Evolutionary conservation across 371 early-diverging fungal species (phyloP).

Genomic region (Smittium culicis): DNA sequence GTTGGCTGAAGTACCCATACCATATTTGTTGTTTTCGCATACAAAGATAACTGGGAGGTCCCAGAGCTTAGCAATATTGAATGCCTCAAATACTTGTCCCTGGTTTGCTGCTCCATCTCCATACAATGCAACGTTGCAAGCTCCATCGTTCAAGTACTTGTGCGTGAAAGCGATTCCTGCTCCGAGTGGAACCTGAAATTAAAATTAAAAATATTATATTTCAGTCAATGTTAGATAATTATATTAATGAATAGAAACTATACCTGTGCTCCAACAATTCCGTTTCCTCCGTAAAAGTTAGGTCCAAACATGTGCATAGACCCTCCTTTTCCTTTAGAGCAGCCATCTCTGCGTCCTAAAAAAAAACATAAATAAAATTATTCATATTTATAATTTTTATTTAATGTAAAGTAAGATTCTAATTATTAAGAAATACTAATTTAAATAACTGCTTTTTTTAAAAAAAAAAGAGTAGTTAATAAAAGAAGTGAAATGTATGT

Average conservation of each 20-base stretch:
- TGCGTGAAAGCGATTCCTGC: slow-evolving; percentile 94
- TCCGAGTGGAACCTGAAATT: slow-evolving; percentile 60
- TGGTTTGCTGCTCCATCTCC: slow-evolving; percentile 99
- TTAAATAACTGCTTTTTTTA: too few relatives aligned
- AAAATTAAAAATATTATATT: background rate
- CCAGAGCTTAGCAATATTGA: slow-evolving; percentile 99
- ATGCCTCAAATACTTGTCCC: slow-evolving; percentile 98
- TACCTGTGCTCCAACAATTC: slow-evolving; percentile 97
- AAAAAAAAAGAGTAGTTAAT: background rate
- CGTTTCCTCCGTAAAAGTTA: slow-evolving; percentile 98
- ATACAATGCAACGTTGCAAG: slow-evolving; percentile 83
- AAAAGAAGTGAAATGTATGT: background rate
- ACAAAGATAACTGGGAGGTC: slow-evolving; percentile 92
- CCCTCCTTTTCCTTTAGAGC: slow-evolving; percentile 97
- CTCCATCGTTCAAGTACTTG: slow-evolving; percentile 68
- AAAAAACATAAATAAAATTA: too few relatives aligned
- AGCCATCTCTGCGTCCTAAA: slow-evolving; percentile 53
- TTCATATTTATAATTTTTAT: too few relatives aligned
- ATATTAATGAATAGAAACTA: background rate
- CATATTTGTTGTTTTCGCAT: slow-evolving; percentile 99
- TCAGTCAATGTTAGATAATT: background rate
- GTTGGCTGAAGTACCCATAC: slow-evolving; percentile 94
- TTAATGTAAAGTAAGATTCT: too few relatives aligned
- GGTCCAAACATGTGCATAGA: slow-evolving; percentile 99
- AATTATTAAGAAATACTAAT: too few relatives aligned